These are phyloP conservation scores for Draba incana DNA, from an alignment of 345 rosid genomes.

Conservation along the genomic window DNA sequence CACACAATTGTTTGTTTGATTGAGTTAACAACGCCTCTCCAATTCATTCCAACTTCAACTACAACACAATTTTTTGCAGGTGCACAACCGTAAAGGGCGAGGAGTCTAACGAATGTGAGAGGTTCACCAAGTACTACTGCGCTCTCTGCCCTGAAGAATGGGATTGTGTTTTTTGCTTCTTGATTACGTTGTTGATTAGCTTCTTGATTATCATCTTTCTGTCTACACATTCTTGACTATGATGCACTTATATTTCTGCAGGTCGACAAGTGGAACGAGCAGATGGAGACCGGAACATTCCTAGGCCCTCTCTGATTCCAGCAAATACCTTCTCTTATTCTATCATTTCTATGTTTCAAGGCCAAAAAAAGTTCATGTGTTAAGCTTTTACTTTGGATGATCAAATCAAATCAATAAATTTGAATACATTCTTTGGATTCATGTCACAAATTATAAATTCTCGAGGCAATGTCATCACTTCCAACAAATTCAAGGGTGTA, in stretches of 20 bases:
- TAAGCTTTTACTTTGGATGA: conserved; percentile 15
- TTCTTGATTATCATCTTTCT: conserved; percentile 3
- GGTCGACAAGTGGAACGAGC: no score
- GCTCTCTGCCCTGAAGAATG: conserved; percentile 97
- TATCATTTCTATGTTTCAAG: conserved; percentile 12
- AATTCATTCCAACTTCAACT: no score
- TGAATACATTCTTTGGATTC: conserved; percentile 29
- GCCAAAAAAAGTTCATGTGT: conserved; percentile 32
- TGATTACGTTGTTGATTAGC: neutral
- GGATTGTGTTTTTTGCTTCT: conserved; percentile 51
- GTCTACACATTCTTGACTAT: conserved; percentile 11
- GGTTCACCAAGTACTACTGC: conserved; percentile 52
- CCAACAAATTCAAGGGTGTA: neutral
- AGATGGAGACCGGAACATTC: no score
- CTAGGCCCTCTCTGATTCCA: conserved; percentile 61
- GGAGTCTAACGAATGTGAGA: no score
- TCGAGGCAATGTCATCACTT: neutral
- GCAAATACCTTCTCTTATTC: neutral
- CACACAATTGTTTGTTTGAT: no score
- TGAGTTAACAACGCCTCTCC: no score
- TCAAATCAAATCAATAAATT: conserved; percentile 17
- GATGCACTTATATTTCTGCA: conserved; percentile 31
- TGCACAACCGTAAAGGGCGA: no score
- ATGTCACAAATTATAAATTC: neutral
- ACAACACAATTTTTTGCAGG: no score